phyloP scores from a whole-genome alignment of 768 basidiomycete species.

The Leccinum subgranulosum region DNA sequence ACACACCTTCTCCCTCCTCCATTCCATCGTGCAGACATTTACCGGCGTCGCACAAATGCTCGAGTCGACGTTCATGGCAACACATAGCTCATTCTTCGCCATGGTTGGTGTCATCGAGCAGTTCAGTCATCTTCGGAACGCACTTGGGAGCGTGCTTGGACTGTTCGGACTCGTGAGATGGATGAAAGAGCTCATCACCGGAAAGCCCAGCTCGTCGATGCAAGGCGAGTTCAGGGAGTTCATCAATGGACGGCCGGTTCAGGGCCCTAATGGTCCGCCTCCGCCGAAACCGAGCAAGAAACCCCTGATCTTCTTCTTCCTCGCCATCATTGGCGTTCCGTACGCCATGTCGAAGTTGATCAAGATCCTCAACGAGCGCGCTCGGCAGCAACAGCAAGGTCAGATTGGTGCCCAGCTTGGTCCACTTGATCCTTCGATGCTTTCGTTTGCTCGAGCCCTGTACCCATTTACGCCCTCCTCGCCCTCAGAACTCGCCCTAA shows the following conservation, averaged over 20 bases:
- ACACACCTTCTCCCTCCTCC: conserved; percentile 89
- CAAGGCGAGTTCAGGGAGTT: conserved; percentile 76
- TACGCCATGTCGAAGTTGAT: conserved; percentile 92
- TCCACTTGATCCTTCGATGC: conserved; percentile 72
- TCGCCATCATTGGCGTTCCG: conserved; percentile 90
- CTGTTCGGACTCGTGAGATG: conserved; percentile 87
- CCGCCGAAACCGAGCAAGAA: conserved; percentile 75
- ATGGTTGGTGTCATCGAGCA: conserved; percentile 98
- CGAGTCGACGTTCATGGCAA: conserved; percentile 96
- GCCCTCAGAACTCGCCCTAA: conserved; percentile 74
- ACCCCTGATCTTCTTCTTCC: conserved; percentile 88
- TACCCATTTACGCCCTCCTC: conserved; percentile 76
- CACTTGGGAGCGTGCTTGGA: conserved; percentile 89
- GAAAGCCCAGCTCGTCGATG: conserved; percentile 43
- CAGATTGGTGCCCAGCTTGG: conserved; percentile 35
- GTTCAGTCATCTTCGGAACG: conserved; percentile 86
- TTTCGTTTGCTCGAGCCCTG: conserved; percentile 81
- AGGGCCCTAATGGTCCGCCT: conserved; percentile 39
- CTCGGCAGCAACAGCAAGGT: conserved; percentile 43
- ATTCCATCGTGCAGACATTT: conserved; percentile 95
- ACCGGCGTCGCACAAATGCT: conserved; percentile 95
- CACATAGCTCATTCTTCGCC: conserved; percentile 91
- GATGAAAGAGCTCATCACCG: conserved; percentile 65
- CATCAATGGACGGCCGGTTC: conserved; percentile 59
- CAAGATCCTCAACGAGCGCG: conserved; percentile 66